phyloP scores from a whole-genome alignment of 2,329 filamentous ascomycete species.

The Fonsecaea erecta region DNA sequence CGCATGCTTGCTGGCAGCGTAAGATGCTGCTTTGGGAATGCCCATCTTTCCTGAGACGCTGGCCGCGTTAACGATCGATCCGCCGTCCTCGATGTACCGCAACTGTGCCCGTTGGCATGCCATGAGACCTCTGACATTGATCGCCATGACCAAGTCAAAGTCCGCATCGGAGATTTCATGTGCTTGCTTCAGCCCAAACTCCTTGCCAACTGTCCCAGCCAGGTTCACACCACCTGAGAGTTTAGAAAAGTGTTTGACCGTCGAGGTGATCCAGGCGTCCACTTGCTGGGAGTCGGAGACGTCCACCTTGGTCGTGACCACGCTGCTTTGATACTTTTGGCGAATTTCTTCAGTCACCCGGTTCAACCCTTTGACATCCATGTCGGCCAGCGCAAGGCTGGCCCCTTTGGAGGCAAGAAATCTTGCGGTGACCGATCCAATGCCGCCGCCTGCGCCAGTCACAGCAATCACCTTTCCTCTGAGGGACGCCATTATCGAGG shows the following conservation, averaged over 20 bases:
- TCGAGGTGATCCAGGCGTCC: conserved; percentile 44
- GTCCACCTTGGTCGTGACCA: conserved; percentile 38
- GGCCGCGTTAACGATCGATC: conserved; percentile 50
- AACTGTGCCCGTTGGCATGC: conserved; percentile 49
- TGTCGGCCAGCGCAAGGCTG: conserved; percentile 54
- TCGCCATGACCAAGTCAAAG: conserved; percentile 46
- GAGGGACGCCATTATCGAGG: too few species aligned
- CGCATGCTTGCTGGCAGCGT: conserved; percentile 51
- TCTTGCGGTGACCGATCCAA: conserved; percentile 55
- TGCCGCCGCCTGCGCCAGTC: conserved; percentile 57
- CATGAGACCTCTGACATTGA: conserved; percentile 49
- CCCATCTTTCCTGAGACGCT: conserved; percentile 46
- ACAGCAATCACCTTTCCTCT: conserved; percentile 53
- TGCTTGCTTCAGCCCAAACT: conserved; percentile 13
- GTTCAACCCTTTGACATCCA: conserved; percentile 46
- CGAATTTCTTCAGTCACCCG: conserved; percentile 2
- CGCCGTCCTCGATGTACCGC: conserved; percentile 45
- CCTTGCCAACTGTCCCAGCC: conserved; percentile 15
- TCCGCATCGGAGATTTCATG: conserved; percentile 37
- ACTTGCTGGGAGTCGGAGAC: conserved; percentile 36
- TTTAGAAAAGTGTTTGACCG: conserved; percentile 43
- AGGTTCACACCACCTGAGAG: conserved; percentile 23
- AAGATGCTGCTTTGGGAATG: conserved; percentile 46
- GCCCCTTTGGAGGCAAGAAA: conserved; percentile 53
- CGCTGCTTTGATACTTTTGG: conserved; percentile 1